phyloP scores from a whole-genome alignment of 2,329 filamentous ascomycete species.

The Epichloe hybrida region DNA sequence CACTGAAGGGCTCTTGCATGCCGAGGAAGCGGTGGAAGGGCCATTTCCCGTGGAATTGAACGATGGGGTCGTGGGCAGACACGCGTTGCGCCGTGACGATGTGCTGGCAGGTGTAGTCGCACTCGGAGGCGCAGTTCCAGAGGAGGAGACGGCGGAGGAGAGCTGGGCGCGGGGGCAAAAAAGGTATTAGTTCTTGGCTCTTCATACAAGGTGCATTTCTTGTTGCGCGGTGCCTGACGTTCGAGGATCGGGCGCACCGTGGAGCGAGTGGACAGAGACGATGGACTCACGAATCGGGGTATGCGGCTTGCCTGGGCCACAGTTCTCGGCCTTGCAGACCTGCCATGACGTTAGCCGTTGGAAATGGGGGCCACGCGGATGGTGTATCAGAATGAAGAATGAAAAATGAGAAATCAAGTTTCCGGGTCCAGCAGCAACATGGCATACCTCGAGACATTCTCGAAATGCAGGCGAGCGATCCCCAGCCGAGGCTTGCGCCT shows the following conservation, averaged over 20 bases:
- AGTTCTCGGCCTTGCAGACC: conserved; percentile 75
- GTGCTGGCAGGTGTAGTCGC: conserved; percentile 96
- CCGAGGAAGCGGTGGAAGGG: conserved; percentile 83
- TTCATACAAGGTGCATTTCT: neutral
- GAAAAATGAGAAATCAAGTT: too few species aligned
- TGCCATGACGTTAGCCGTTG: conserved; percentile 21
- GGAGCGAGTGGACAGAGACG: neutral
- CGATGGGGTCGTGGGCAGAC: conserved; percentile 49
- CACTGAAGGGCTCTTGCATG: conserved; percentile 88
- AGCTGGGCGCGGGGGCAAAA: conserved; percentile 35
- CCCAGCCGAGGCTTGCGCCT: conserved; percentile 59
- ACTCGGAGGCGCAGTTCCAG: conserved; percentile 88
- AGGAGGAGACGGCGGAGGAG: conserved; percentile 73
- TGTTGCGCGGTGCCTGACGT: neutral
- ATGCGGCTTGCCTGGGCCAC: conserved; percentile 43
- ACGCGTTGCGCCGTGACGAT: conserved; percentile 66
- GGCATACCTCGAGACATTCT: conserved; percentile 63
- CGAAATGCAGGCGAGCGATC: conserved; percentile 79
- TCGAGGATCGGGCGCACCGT: neutral
- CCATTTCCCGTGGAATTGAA: conserved; percentile 99
- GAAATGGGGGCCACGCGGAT: neutral
- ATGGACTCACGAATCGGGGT: conserved; percentile 54
- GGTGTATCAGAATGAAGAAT: too few species aligned
- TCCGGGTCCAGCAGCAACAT: conserved; percentile 6
- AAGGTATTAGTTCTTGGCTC: neutral